Base-by-base conservation (phyloP, 169 alveolate genomes). In the Ichthyophthirius multifiliis region DNA sequence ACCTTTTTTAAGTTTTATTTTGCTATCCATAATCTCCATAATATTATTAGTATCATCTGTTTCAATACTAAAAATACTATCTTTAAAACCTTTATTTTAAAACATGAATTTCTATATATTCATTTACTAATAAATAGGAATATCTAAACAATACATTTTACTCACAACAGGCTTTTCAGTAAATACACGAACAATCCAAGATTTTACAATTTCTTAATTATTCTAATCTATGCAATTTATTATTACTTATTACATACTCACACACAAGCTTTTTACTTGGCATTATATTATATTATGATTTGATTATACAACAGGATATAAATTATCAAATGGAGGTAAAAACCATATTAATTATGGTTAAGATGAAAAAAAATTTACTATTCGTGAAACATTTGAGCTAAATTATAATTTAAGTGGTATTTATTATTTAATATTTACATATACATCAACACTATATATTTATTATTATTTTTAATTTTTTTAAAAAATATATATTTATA, bases 221-320 rank as follows among this genome's bases (percentile, higher is more conserved):
- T 39, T 55, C 31, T 55, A 55, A 43, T 81, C 86, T 18, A 81
- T 82, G 18, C 86, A 74, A 44, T 67, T 81, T 15, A 81, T 23
- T 71, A 48, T 30, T 16, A 71, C 43, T 23, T 16, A 10, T 44
- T 81, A 39, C 37, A 43, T 41, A 5, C 62, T 55, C 23, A 43
- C 62, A 5, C 65, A 31, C 12, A 48, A 32, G 12, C 76, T 35
- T 44, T 41, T 43, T 31, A 67, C 62, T 10, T n/a, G n/a, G n/a
- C n/a, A n/a, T n/a, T n/a, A n/a, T 13, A 81, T 45, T 30, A 71
- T 30, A 46, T 71, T 81, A 7, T 47, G 37, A 18, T 71, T 81
- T 27, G 82, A 74, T 41, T 64, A 47, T 41, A n/a, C n/a, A n/a
- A n/a, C 31, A 23, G 82, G 27, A 4, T 35, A 27, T 27, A 65